These are phyloP conservation scores for Wilhelminamyces savonicus DNA, from an alignment of 805 yeast genomes.

Conservation along the genomic window DNA sequence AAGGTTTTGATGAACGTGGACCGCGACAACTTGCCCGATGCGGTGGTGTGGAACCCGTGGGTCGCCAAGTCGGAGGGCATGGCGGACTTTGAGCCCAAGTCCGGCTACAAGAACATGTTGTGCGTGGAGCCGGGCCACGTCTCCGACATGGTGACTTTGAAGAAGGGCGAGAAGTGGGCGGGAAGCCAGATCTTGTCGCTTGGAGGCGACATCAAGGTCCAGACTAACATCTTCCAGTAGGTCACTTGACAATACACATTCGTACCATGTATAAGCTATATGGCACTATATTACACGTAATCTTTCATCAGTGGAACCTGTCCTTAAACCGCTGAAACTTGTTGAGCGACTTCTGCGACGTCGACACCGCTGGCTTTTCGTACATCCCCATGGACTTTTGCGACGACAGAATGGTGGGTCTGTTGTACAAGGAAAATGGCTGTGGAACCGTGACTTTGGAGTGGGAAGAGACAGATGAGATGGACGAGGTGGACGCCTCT, in stretches of 20 bases:
- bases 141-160: constrained; percentile 52
- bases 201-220: constrained; percentile 57
- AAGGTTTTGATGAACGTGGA: constrained; percentile 63
- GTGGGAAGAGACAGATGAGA: constrained; percentile 24
- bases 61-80: constrained; percentile 69
- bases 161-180: constrained; percentile 71
- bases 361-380: constrained; percentile 36
- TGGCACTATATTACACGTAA: no score
- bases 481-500: no score
- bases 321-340: constrained; percentile 29
- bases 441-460: not conserved
- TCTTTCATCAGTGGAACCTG: constrained; percentile 13
- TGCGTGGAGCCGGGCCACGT: constrained; percentile 96
- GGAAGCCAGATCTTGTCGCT: constrained; percentile 58
- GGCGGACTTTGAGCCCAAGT: constrained; percentile 84
- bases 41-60: constrained; percentile 99
- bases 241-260: no score
- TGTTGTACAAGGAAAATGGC: constrained; percentile 11
- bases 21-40: constrained; percentile 56
- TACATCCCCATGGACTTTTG: constrained; percentile 19
- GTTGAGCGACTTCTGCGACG: constrained; percentile 31
- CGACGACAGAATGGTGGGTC: constrained; percentile 37
- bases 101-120: constrained; percentile 80
- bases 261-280: no score
- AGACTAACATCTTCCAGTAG: constrained; percentile 45